Conservation (phyloP, 2,329 filamentous ascomycete genomes). For the Sclerotiophoma versabilis region DNA sequence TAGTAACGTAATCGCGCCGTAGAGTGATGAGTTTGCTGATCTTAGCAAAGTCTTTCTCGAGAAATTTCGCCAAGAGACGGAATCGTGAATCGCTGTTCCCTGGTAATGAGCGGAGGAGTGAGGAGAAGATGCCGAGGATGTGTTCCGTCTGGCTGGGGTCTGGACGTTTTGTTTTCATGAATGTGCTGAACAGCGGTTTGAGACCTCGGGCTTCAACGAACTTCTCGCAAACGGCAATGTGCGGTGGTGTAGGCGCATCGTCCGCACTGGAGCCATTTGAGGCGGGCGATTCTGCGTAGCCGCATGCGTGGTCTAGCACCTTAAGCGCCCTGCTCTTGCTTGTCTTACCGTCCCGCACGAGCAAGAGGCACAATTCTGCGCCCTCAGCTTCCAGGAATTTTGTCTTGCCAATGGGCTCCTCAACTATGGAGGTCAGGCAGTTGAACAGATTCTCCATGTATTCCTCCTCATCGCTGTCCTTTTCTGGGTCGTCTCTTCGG, state of each 20-base stretch:
- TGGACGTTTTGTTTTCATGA: conserved; percentile 85
- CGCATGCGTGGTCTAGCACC: conserved; percentile 81
- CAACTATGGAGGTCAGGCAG: conserved; percentile 78
- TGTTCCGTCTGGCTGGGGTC: conserved; percentile 75
- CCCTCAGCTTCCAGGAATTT: conserved; percentile 91
- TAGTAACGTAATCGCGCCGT: conserved; percentile 72
- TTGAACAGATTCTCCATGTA: conserved; percentile 96
- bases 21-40: conserved; percentile 74
- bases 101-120: conserved; percentile 79
- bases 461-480: conserved; percentile 89
- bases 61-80: conserved; percentile 88
- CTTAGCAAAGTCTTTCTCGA: conserved; percentile 94
- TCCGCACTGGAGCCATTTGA: background rate
- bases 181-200: conserved; percentile 83
- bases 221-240: conserved; percentile 70
- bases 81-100: conserved; percentile 80
- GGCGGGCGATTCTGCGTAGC: conserved; percentile 53
- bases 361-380: conserved; percentile 87
- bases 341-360: conserved; percentile 80
- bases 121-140: conserved; percentile 82
- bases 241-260: conserved; percentile 44
- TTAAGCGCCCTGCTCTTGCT: conserved; percentile 80
- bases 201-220: conserved; percentile 85
- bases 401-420: conserved; percentile 75
- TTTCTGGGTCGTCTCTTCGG: conserved; percentile 82